These are phyloP conservation scores for Streptanthus diversifolius DNA, from an alignment of 345 rosid species.

Conservation along the genomic window DNA sequence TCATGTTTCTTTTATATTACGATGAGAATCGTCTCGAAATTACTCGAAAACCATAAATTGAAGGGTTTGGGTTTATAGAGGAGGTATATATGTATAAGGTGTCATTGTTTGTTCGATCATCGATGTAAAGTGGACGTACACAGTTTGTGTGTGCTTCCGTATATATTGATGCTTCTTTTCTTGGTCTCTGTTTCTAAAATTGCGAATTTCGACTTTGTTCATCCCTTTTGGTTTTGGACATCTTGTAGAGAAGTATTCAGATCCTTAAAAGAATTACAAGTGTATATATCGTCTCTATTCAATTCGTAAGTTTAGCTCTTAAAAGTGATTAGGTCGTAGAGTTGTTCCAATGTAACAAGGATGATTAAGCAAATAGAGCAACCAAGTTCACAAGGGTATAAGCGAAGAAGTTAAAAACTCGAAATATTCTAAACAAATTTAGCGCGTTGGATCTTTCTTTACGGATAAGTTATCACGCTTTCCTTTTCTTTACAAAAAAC, in stretches of 20 bases:
- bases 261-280: neutral
- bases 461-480: conserved; percentile 16
- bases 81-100: neutral
- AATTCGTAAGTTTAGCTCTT: neutral
- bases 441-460: conserved; percentile 24
- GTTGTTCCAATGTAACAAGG: neutral
- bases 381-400: neutral
- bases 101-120: neutral
- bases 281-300: neutral
- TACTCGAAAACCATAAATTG: neutral
- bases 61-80: conserved; percentile 6
- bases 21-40: neutral
- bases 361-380: neutral
- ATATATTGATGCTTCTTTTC: neutral
- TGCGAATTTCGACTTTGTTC: neutral
- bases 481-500: neutral
- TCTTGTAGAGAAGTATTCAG: neutral
- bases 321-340: neutral
- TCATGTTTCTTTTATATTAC: neutral
- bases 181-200: neutral
- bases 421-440: conserved; percentile 9
- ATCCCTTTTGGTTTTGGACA: neutral
- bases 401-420: neutral
- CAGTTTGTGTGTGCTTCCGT: neutral
- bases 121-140: neutral